Percentiles rank a stretch among this genome's conserved stretches.
Evolutionary conservation across 2,329 filamentous ascomycete genomes (phyloP).

Genomic region (Boeremia lycopersici): DNA sequence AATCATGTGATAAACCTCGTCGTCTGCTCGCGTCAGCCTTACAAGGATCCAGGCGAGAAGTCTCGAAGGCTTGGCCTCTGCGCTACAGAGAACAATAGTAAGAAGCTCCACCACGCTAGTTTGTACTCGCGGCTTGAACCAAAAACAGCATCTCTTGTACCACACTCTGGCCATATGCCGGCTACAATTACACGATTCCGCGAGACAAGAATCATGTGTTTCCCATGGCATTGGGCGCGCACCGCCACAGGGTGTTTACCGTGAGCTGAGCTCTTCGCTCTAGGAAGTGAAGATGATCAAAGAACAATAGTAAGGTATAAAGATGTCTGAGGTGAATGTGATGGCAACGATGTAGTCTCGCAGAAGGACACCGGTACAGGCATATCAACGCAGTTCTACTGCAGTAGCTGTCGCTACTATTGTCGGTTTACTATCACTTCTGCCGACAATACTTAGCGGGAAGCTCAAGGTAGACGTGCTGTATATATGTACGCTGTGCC

Average conservation of each 20-base stretch:
- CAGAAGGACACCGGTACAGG: background rate
- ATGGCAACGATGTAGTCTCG: conserved; percentile 8
- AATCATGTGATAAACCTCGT: background rate
- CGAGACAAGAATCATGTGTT: conserved; percentile 21
- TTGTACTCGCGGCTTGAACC: conserved; percentile 14
- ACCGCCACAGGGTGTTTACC: conserved; percentile 1
- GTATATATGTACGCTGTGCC: background rate
- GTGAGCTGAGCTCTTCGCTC: conserved; percentile 4
- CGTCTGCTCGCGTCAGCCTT: background rate
- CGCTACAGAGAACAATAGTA: conserved; percentile 44
- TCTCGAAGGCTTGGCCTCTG: conserved; percentile 24
- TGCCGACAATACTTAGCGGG: conserved; percentile 12
- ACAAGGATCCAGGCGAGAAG: conserved; percentile 7
- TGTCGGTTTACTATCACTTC: background rate
- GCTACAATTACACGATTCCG: conserved; percentile 3
- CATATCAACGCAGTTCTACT: background rate
- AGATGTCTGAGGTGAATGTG: conserved; percentile 20
- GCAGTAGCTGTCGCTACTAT: conserved; percentile 2
- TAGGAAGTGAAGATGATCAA: conserved; percentile 13
- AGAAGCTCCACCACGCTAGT: conserved; percentile 35
- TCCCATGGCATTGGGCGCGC: conserved; percentile 3
- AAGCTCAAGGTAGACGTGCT: background rate
- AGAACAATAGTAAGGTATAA: conserved; percentile 33
- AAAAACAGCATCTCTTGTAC: conserved; percentile 16
- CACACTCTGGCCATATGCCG: background rate